These are phyloP conservation scores for Blastocystis sp. DNA, from an alignment of 352 stramenopile species.

Conservation along the genomic window DNA sequence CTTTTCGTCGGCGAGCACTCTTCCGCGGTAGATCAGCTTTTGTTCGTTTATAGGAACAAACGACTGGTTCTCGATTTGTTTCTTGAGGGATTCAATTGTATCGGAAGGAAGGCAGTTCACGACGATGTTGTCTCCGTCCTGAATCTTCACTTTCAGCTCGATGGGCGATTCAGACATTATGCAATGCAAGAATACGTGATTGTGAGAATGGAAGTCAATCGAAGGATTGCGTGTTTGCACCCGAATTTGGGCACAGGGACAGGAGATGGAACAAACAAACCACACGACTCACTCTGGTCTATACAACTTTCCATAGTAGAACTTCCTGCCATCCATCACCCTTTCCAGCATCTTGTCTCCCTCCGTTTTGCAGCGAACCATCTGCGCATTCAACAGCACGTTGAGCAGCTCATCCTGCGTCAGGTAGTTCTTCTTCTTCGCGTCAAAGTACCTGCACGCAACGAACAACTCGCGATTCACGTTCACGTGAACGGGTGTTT, in stretches of 20 bases:
- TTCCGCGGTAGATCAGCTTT: slow-evolving; percentile 24
- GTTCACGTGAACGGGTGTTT: not conserved
- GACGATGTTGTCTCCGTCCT: slow-evolving; percentile 15
- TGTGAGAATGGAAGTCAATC: not conserved
- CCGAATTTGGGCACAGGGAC: no score
- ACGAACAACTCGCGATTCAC: slow-evolving; percentile 55
- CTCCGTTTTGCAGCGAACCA: slow-evolving; percentile 49
- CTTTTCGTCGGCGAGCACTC: slow-evolving; percentile 25
- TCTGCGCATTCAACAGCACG: slow-evolving; percentile 16
- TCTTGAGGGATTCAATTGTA: slow-evolving; percentile 13
- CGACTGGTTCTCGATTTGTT: not conserved
- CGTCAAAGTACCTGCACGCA: slow-evolving; percentile 54
- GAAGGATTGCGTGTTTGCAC: not conserved
- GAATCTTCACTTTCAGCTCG: slow-evolving; percentile 23
- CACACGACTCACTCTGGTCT: not conserved
- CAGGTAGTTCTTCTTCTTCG: slow-evolving; percentile 45
- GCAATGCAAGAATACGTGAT: not conserved
- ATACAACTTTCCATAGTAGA: slow-evolving; percentile 28
- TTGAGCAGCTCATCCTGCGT: slow-evolving; percentile 35
- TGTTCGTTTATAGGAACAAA: slow-evolving; percentile 22
- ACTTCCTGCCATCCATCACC: not conserved
- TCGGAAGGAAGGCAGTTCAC: not conserved
- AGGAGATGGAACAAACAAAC: slow-evolving; percentile 14
- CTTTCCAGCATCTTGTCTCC: slow-evolving; percentile 9
- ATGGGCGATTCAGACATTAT: not conserved